These are phyloP conservation scores for Triangularia verruculosa DNA, from an alignment of 2,329 filamentous ascomycete genomes.

Conservation along the genomic window DNA sequence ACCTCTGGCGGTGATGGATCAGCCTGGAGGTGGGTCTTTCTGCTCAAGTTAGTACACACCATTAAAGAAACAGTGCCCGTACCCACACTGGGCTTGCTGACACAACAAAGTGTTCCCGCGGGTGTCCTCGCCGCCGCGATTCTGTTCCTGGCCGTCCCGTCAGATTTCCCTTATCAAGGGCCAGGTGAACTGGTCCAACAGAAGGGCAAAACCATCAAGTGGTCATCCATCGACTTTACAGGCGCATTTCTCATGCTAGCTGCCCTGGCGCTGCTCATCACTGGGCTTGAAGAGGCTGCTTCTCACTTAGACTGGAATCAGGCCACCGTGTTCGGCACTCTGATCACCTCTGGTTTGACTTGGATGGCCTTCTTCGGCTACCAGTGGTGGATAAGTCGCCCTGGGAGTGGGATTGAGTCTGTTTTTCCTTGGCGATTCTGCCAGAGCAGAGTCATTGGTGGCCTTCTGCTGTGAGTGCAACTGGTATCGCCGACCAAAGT, in stretches of 20 bases:
- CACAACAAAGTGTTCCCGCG: neutral
- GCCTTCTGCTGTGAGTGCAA: conserved; percentile 2
- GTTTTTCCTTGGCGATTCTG: conserved; percentile 4
- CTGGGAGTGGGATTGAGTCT: neutral
- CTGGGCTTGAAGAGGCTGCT: neutral
- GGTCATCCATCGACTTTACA: neutral
- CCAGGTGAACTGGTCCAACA: neutral
- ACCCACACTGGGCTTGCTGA: too few species aligned
- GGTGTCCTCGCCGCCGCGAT: neutral
- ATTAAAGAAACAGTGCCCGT: too few species aligned
- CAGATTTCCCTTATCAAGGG: neutral
- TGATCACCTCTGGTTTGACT: neutral
- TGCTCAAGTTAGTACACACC: too few species aligned
- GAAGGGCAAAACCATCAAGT: neutral
- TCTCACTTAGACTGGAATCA: neutral
- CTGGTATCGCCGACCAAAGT: neutral
- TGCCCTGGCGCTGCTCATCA: neutral
- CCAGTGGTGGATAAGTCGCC: neutral
- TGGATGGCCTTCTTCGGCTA: neutral
- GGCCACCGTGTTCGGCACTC: neutral
- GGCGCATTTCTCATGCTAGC: neutral
- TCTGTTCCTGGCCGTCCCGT: neutral
- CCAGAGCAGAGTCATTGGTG: neutral
- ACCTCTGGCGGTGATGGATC: too few species aligned
- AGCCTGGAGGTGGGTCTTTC: too few species aligned